phyloP scores from a whole-genome alignment of 345 rosid genomes.

The Acer negundo region DNA sequence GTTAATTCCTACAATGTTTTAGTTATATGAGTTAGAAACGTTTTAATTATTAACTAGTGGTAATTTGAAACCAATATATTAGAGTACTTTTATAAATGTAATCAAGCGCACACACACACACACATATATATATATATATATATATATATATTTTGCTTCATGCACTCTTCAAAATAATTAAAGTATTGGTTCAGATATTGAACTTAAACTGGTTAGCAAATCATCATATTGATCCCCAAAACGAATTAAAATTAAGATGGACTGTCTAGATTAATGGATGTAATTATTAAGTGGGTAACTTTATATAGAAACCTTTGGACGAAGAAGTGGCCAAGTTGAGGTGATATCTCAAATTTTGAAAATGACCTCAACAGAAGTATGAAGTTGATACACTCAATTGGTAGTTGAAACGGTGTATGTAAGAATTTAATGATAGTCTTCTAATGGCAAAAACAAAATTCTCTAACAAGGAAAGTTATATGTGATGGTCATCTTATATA shows the following conservation, averaged over 20 bases:
- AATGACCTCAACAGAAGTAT: constrained; percentile 14
- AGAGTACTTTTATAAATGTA: no score
- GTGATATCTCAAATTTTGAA: constrained; percentile 24
- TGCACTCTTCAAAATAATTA: no score
- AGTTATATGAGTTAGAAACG: background rate
- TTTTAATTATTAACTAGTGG: no score
- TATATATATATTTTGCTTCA: background rate
- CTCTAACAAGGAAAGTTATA: background rate
- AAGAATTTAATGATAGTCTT: constrained; percentile 3
- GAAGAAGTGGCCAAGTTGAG: constrained; percentile 18
- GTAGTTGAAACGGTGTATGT: constrained; percentile 21
- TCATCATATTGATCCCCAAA: background rate
- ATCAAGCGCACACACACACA: no score
- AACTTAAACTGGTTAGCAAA: background rate
- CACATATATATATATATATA: no score
- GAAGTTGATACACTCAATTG: background rate
- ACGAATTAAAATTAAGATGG: constrained; percentile 22
- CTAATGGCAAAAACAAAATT: background rate
- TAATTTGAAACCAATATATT: no score
- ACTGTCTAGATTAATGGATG: constrained; percentile 28
- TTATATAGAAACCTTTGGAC: constrained; percentile 22
- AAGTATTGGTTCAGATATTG: background rate
- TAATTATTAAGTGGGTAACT: constrained; percentile 16
- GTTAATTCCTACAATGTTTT: no score
- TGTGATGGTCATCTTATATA: background rate